Percentiles rank a stretch among this genome's conserved stretches.
These are phyloP conservation scores for Ministeria vibrans DNA, from an alignment of 78 protist species.

Conservation along the genomic window DNA sequence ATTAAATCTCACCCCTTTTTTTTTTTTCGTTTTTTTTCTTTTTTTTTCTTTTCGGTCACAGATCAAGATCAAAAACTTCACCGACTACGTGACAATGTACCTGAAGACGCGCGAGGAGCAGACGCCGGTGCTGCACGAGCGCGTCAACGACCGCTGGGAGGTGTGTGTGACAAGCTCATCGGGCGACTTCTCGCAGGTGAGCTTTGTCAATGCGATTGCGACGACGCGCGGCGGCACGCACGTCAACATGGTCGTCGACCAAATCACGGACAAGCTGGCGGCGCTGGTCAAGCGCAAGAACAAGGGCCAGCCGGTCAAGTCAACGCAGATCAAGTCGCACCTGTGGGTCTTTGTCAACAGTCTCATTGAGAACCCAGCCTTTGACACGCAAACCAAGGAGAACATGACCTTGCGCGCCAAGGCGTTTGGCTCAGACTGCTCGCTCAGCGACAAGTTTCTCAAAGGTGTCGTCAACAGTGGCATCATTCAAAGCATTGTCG, in stretches of 20 bases:
- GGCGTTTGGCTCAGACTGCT: constrained; percentile 73
- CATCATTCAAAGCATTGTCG: constrained; percentile 53
- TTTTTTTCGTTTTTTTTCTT: background rate
- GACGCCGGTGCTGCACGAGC: constrained; percentile 4
- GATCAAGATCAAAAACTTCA: no score
- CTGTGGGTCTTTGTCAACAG: constrained; percentile 85
- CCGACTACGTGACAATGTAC: constrained; percentile 62
- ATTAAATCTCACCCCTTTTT: no score
- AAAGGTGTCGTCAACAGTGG: constrained; percentile 61
- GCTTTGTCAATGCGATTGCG: constrained; percentile 93
- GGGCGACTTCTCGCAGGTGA: constrained; percentile 45
- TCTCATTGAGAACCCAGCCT: constrained; percentile 95
- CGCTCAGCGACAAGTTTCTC: constrained; percentile 32
- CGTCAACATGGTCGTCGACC: constrained; percentile 75
- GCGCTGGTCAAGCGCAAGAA: constrained; percentile 34
- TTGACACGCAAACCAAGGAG: constrained; percentile 95
- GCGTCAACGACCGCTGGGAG: constrained; percentile 37
- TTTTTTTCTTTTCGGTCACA: no score
- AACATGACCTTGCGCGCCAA: constrained; percentile 56
- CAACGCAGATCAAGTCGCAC: constrained; percentile 65
- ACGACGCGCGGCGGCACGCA: constrained; percentile 97
- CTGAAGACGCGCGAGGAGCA: background rate
- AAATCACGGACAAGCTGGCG: constrained; percentile 26
- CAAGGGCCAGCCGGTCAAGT: constrained; percentile 57
- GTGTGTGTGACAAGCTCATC: constrained; percentile 1